Evolutionary conservation across 148 eudicot genomes (phyloP), one percentile per base, ranked within the genome.

Genomic region (Nyssa sinensis): DNA sequence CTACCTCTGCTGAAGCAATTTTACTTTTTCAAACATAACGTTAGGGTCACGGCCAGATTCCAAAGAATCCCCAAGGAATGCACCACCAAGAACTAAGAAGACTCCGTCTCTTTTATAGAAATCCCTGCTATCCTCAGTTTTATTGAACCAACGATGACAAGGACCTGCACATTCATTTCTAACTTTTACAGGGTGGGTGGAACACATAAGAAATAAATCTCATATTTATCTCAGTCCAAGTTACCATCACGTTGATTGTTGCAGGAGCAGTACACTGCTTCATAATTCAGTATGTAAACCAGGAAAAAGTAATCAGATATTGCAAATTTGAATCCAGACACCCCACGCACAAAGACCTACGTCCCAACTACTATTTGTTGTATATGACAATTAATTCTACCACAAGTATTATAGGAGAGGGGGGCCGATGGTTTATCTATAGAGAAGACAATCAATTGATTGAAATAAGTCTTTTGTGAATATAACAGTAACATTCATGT

Each of bases 1-100:
- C 71, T 86, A 94, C 98, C 98, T 92, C 80, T 88, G 96, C 79
- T 94, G 93, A 77, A 94, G 91, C 35, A 79, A 74, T 81, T 94
- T 94, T 37, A 82, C 91, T 76, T 82, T 92, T 77, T 87, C 87
- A 65, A 92, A 66, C 86, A 83, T 81, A 62, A 58, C 25, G 31
- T 34, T 64, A 73, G 74, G 77, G 47, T 75, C 73, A 77, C 68
- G 64, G 66, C 78, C 57, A 24, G 80, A 73, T 44, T 37, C 80
- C 7, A 61, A 60, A 69, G 85, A 67, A 62, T 88, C 79, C 71
- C 80, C 84, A 59, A 71, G 34, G 71, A 86, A 88, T 68, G 84
- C 78, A 78, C 84, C 90, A 69, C 83, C 82, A 70, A 92, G 81
- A 84, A 94, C 78, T 32, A 94, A 82, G 77, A 81, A 82, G 59